Base-by-base conservation (phyloP, 1,284 basidiomycete genomes). In the Neolentinus lepideus region DNA sequence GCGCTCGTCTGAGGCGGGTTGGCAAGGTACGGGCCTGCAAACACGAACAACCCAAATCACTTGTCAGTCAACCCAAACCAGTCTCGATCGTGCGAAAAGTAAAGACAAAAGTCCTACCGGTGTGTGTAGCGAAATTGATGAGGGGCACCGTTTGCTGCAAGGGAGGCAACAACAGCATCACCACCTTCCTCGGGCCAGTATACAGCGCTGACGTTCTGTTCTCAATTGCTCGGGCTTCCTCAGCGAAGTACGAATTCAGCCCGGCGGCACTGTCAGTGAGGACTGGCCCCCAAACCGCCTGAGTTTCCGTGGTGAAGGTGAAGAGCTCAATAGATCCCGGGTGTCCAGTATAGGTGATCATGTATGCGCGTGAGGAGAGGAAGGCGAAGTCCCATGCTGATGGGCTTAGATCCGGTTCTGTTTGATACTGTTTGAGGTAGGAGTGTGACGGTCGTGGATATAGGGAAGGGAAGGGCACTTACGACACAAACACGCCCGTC, bases 371-470 rank as follows among this genome's bases (percentile, higher is more conserved):
- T 22, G 66, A 66, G 1, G 72, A 74, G 53, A 83, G 64, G 55
- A 83, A 78, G 0, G 74, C 69, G 60, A 81, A 77, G 62, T 80
- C 77, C 62, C 67, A 71, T 3, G 68, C 67, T 1, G 60, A 57
- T 0, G 53, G 54, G 0, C 71, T 71, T 16, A 75, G 63, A 10
- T 61, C 47, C 3, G 59, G 57, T 19, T 59, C 64, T 6, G 59
- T 45, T 4, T 59, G 57, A 52, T 66, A 59, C 72, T 73, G 53
- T 53, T 24, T 27, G 36, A 45, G 25, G 33, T 2, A 51, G 38
- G 38, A 51, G 29, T 36, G 52, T 56, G 36, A n/a, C 46, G 46
- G 19, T 16, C 26, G 27, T 21, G 45, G 31, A 29, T 52, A n/a
- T 27, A n/a, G 50, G 36, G 25, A 36, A 55, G 51, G 19, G 31